Evolutionary conservation across 2,329 filamentous ascomycete genomes (phyloP).

Genomic region (Exophiala sp.): DNA sequence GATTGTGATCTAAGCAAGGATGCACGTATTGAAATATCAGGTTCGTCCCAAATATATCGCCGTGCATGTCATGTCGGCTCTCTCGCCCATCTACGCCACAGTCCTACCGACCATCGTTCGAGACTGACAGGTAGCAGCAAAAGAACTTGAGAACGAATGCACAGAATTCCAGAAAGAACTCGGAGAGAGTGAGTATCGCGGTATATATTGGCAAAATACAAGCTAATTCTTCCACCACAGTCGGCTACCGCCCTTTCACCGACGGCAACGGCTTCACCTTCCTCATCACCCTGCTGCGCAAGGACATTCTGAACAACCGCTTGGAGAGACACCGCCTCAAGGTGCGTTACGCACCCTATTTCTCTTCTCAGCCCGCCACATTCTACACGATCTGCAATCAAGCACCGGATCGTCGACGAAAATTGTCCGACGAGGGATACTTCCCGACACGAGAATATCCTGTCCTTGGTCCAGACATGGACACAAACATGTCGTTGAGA

Average conservation of each 20-base stretch:
- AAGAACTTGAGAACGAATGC: slow-evolving; percentile 26
- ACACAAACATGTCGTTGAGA: background rate
- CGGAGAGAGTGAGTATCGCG: slow-evolving; percentile 21
- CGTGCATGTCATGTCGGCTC: background rate
- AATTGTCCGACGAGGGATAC: background rate
- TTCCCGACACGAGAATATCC: background rate
- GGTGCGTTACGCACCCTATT: slow-evolving; percentile 43
- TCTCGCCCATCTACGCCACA: no score
- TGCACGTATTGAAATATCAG: slow-evolving; percentile 9
- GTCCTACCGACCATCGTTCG: background rate
- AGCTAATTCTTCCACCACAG: slow-evolving; percentile 35
- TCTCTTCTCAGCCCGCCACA: slow-evolving; percentile 5
- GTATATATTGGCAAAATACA: background rate
- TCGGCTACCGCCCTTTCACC: slow-evolving; percentile 61
- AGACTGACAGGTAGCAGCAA: slow-evolving; percentile 17
- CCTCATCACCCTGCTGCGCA: slow-evolving; percentile 58
- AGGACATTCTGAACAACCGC: slow-evolving; percentile 44
- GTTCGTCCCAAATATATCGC: background rate
- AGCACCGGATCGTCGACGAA: background rate
- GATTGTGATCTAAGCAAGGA: slow-evolving; percentile 5
- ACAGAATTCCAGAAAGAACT: slow-evolving; percentile 25
- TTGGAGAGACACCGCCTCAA: slow-evolving; percentile 60
- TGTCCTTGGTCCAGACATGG: background rate
- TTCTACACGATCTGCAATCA: slow-evolving; percentile 5
- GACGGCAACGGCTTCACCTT: slow-evolving; percentile 64